Evolutionary conservation across 2,329 filamentous ascomycete species (phyloP).

Genomic region (Stachybotrys chlorohalonatus): DNA sequence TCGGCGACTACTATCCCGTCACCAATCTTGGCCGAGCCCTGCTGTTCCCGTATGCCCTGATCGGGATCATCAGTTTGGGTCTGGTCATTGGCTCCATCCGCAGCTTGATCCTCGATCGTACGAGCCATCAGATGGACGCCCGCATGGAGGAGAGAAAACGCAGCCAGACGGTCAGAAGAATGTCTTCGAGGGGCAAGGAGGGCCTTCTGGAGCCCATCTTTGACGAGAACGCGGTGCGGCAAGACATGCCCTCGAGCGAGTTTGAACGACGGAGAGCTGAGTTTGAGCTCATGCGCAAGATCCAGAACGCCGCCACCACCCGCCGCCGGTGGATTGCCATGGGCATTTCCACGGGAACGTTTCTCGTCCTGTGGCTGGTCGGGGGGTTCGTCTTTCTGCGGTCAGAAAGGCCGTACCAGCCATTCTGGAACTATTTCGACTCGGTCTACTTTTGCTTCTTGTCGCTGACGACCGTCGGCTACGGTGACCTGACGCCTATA

Average conservation of each 20-base stretch:
- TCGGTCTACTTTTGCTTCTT: slow-evolving; percentile 82
- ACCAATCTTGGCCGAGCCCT: slow-evolving; percentile 56
- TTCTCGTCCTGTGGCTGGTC: slow-evolving; percentile 68
- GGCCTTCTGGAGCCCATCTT: slow-evolving; percentile 41
- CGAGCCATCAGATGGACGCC: slow-evolving; percentile 41
- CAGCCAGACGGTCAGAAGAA: slow-evolving; percentile 32
- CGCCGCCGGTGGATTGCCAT: slow-evolving; percentile 70
- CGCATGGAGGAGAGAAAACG: slow-evolving; percentile 53
- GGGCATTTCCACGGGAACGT: slow-evolving; percentile 56
- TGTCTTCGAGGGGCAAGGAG: slow-evolving; percentile 36
- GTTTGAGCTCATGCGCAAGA: slow-evolving; percentile 72
- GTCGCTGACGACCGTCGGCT: slow-evolving; percentile 76
- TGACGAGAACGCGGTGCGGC: slow-evolving; percentile 5
- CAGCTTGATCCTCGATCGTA: slow-evolving; percentile 51
- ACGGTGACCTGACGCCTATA: slow-evolving; percentile 70
- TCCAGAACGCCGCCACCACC: slow-evolving; percentile 56
- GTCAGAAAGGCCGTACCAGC: slow-evolving; percentile 42
- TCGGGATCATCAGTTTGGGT: slow-evolving; percentile 78
- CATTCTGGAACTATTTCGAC: slow-evolving; percentile 65
- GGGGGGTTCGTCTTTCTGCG: slow-evolving; percentile 66
- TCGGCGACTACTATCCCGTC: slow-evolving; percentile 42
- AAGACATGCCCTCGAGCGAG: slow-evolving; percentile 25
- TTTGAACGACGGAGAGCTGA: slow-evolving; percentile 57
- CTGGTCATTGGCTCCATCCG: slow-evolving; percentile 75
- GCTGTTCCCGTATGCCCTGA: slow-evolving; percentile 73